phyloP scores from a whole-genome alignment of 2,329 filamentous ascomycete genomes.

The Corinectria fuckeliana region DNA sequence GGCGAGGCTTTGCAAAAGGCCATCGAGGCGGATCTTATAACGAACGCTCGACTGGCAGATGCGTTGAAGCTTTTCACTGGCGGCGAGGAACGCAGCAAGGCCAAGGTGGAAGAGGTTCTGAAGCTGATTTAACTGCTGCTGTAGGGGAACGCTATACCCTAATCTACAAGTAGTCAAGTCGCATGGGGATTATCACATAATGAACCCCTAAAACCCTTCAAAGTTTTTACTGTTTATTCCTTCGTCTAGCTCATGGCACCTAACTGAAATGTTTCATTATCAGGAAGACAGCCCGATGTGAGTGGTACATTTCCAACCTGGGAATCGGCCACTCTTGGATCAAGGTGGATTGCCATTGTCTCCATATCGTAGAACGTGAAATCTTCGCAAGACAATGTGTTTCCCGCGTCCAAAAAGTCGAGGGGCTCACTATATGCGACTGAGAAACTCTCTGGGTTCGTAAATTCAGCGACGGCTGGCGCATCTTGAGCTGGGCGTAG shows the following conservation, averaged over 20 bases:
- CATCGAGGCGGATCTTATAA: constrained; percentile 47
- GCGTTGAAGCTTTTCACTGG: constrained; percentile 50
- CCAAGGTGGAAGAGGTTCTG: constrained; percentile 43
- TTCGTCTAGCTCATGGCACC: background rate
- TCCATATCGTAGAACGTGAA: background rate
- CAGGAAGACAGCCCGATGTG: background rate
- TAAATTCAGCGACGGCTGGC: background rate
- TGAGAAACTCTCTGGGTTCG: background rate
- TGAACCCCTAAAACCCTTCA: background rate
- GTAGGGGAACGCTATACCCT: background rate
- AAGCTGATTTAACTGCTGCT: constrained; percentile 9
- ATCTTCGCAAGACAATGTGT: background rate
- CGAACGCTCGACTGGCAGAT: constrained; percentile 45
- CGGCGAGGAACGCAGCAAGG: constrained; percentile 47
- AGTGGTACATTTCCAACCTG: background rate
- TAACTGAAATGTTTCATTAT: background rate
- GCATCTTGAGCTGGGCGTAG: background rate
- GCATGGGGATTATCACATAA: background rate
- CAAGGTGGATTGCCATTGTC: background rate
- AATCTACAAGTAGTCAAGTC: background rate
- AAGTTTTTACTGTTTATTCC: no score
- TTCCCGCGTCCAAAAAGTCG: background rate
- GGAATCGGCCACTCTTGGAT: background rate
- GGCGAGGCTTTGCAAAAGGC: constrained; percentile 51
- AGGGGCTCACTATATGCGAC: background rate